phyloP scores from a whole-genome alignment of 371 early-diverging fungal genomes.

The Mortierella sp. region DNA sequence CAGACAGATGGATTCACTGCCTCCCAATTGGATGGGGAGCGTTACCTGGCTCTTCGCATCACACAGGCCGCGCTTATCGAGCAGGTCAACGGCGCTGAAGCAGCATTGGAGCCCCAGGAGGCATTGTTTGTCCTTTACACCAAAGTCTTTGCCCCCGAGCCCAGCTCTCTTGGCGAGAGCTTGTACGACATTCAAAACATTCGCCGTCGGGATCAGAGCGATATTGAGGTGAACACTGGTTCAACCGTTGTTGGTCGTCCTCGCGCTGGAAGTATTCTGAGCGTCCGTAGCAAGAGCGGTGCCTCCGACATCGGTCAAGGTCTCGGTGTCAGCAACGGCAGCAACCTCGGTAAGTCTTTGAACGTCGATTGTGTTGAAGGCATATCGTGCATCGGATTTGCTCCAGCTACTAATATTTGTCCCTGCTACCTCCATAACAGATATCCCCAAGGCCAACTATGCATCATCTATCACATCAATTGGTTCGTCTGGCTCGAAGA shows the following conservation, averaged over 20 bases:
- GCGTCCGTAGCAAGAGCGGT: constrained; percentile 28
- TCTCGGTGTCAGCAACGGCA: constrained; percentile 15
- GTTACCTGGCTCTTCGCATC: constrained; percentile 68
- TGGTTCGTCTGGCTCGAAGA: constrained; percentile 47
- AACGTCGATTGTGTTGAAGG: not conserved
- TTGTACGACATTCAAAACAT: constrained; percentile 46
- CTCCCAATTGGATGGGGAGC: constrained; percentile 64
- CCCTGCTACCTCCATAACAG: constrained; percentile 8
- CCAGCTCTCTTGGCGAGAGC: constrained; percentile 48
- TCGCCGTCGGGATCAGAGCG: constrained; percentile 44
- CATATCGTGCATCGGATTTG: not conserved
- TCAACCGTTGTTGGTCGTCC: constrained; percentile 32
- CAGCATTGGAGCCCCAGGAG: constrained; percentile 68
- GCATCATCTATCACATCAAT: constrained; percentile 57
- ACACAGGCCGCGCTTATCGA: constrained; percentile 69
- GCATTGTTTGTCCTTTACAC: constrained; percentile 74
- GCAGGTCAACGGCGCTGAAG: constrained; percentile 67
- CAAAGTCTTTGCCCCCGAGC: constrained; percentile 64
- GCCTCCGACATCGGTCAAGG: constrained; percentile 33
- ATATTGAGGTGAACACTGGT: constrained; percentile 17
- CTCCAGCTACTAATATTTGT: not conserved
- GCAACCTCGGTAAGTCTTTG: constrained; percentile 19
- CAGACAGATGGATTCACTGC: constrained; percentile 33
- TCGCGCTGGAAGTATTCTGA: constrained; percentile 32
- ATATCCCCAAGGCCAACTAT: constrained; percentile 58